Conservation (phyloP, 1,284 basidiomycete species). For the Ustilago shanxiensis region DNA sequence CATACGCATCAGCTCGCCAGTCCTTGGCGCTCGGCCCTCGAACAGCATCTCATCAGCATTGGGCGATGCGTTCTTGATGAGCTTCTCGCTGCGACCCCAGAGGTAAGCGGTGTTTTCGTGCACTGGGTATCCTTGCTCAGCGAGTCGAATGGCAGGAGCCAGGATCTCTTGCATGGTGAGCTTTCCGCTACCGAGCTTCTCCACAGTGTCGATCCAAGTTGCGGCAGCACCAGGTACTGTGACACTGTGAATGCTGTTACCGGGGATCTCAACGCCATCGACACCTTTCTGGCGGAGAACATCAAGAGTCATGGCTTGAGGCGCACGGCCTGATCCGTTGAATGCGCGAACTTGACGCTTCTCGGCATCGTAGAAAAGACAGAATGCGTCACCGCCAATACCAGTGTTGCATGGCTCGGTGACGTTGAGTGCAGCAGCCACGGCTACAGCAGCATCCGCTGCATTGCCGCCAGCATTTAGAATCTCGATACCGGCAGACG, state of each 20-base stretch:
- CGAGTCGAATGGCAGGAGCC: slow-evolving; percentile 74
- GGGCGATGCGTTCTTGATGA: slow-evolving; percentile 84
- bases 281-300: slow-evolving; percentile 80
- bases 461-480: slow-evolving; percentile 91
- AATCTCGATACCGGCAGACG: slow-evolving; percentile 88
- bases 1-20: slow-evolving; percentile 71
- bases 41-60: slow-evolving; percentile 86
- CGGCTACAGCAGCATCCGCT: slow-evolving; percentile 76
- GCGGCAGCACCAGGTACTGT: slow-evolving; percentile 95
- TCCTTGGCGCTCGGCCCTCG: slow-evolving; percentile 76
- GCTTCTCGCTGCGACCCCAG: slow-evolving; percentile 82
- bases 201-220: slow-evolving; percentile 90
- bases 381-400: slow-evolving; percentile 84
- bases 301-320: slow-evolving; percentile 78
- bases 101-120: slow-evolving; percentile 56
- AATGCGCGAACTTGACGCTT: slow-evolving; percentile 83
- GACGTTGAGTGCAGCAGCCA: slow-evolving; percentile 86
- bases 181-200: slow-evolving; percentile 85
- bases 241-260: slow-evolving; percentile 79
- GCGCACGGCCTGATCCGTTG: slow-evolving; percentile 88
- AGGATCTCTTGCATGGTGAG: slow-evolving; percentile 84
- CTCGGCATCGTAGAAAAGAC: slow-evolving; percentile 87
- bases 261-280: slow-evolving; percentile 73
- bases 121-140: slow-evolving; percentile 67
- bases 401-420: slow-evolving; percentile 71